Evolutionary conservation across 2,329 filamentous ascomycete genomes (phyloP), one percentile per base, ranked within the genome.

Genomic region (Epichloe uncinata): DNA sequence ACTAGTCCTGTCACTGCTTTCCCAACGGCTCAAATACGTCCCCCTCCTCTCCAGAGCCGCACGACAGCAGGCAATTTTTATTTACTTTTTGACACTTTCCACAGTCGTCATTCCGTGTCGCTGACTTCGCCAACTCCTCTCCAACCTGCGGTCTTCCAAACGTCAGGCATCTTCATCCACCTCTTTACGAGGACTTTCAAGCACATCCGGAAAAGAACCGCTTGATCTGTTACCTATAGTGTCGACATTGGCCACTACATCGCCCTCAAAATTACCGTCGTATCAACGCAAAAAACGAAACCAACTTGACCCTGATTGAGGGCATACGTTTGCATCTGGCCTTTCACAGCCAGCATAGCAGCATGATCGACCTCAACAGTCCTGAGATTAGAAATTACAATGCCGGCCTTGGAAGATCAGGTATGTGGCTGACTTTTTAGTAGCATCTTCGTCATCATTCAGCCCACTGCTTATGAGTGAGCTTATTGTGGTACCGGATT

Each of bases 271-370:
- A 59, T 47, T 68, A 66, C 50, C 66, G 62, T 41, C 58, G 64
- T 37, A 55, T 66, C 53, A 63, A 66, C 48, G 62, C 66, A 2
- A 66, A 66, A 52, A 61, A 67, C 47, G 63, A 68, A 54, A 58
- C 60, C 33, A 64, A 62, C 51, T 53, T 66, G n/a, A 53, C 54
- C 18, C 52, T 65, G 6, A 53, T 67, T 34, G 53, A 59, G 15
- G 51, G 56, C 30, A 58, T 66, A 34, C 58, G 61, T 1, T 57
- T 58, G 36, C 55, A 61, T 26, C 18, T 49, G 15, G 35, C 15
- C 45, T 47, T 18, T 22, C 45, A 35, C 48, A 52, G 42, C 20
- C 41, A 53, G 35, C 48, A 42, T 36, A 42, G 11, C 43, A 36
- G 47, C 18, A 20, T 22, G 11, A 9, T 13, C 11, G 7, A 42